Conservation (phyloP, 1,284 basidiomycete species). For the Ceraceosorus bombacis region DNA sequence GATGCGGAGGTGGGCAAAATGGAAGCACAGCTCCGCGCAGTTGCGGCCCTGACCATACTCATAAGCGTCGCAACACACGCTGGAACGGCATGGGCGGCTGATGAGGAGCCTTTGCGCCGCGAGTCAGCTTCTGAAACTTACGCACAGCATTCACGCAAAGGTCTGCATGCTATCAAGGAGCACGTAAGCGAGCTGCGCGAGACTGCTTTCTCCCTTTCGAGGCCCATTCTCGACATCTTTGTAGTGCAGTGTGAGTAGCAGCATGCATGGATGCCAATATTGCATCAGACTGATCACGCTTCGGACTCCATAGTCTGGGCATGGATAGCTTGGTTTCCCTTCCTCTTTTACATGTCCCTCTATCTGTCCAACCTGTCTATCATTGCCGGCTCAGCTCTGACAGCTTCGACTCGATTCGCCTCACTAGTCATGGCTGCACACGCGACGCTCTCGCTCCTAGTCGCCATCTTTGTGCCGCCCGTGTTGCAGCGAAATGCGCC, state of each 20-base stretch:
- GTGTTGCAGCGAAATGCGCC: background rate
- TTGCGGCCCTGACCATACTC: constrained; percentile 24
- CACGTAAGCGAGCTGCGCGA: constrained; percentile 16
- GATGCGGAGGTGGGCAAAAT: background rate
- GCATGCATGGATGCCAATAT: background rate
- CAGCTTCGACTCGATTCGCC: background rate
- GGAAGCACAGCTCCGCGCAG: constrained; percentile 21
- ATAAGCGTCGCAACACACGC: constrained; percentile 32
- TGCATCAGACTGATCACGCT: constrained; percentile 1
- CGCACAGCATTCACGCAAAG: background rate
- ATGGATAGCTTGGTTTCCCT: constrained; percentile 43
- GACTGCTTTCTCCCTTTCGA: constrained; percentile 21
- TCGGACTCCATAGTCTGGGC: constrained; percentile 22
- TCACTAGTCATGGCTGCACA: background rate
- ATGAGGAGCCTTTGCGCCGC: constrained; percentile 24
- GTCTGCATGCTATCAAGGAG: background rate
- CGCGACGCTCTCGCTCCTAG: background rate
- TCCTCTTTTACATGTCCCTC: background rate
- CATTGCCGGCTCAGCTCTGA: background rate
- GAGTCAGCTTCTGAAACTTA: background rate
- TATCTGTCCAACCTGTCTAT: background rate
- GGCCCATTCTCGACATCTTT: constrained; percentile 32
- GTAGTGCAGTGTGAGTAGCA: constrained; percentile 21
- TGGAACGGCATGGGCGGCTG: constrained; percentile 18
- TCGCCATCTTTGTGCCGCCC: background rate